Conservation (phyloP, 257 asterid species). For the Gardenia jasminoides region DNA sequence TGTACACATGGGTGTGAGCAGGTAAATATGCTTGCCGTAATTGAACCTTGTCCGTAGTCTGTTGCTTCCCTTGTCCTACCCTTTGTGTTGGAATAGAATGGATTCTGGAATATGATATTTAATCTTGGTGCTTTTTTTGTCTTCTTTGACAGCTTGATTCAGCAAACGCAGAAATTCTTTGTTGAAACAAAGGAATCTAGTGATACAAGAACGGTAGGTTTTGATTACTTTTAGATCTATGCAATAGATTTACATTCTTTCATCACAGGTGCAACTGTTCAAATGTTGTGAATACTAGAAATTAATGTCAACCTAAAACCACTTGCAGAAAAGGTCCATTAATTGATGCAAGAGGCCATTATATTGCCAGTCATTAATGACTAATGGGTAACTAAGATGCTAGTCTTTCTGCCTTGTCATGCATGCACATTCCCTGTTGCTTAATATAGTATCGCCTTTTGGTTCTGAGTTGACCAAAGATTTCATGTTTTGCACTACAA, state of each 20-base stretch:
- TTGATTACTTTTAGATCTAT: slow-evolving; percentile 3
- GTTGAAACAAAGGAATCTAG: slow-evolving; percentile 33
- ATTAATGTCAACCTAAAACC: background rate
- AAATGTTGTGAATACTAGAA: background rate
- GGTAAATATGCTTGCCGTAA: background rate
- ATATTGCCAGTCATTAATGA: background rate
- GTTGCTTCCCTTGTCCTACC: background rate
- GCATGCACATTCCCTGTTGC: background rate
- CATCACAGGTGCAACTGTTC: background rate
- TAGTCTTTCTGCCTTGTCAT: background rate
- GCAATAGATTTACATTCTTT: background rate
- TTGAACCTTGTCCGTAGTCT: background rate
- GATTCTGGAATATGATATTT: background rate
- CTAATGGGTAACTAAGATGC: no score
- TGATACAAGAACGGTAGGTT: slow-evolving; percentile 39
- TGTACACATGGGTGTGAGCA: background rate
- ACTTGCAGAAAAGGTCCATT: background rate
- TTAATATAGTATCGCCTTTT: background rate
- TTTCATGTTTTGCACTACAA: background rate
- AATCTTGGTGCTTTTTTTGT: background rate
- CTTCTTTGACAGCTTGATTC: slow-evolving; percentile 35
- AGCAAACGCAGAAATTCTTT: slow-evolving; percentile 32
- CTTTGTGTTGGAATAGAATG: background rate
- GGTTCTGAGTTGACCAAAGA: background rate
- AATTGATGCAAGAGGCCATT: background rate